phyloP scores from a whole-genome alignment of 176 grass and related monocot species.

The Lolium multiflorum region DNA sequence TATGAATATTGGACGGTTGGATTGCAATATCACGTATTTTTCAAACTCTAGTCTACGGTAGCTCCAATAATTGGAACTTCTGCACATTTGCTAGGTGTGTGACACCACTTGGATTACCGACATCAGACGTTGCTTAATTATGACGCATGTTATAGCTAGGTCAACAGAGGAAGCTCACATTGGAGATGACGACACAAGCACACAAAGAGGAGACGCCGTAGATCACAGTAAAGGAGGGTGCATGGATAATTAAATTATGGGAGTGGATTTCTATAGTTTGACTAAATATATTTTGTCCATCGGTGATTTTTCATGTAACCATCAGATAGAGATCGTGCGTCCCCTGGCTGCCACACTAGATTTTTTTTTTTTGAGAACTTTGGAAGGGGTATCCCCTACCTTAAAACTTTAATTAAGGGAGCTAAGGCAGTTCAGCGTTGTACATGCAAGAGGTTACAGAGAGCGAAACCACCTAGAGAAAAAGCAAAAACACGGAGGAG shows the following conservation, averaged over 20 bases:
- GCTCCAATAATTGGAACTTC: neutral
- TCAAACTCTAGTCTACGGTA: neutral
- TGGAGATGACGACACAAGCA: neutral
- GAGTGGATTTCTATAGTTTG: neutral
- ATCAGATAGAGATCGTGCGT: too few relatives aligned
- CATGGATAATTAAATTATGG: neutral
- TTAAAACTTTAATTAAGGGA: too few relatives aligned
- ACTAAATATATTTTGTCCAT: too few relatives aligned
- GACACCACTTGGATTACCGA: neutral
- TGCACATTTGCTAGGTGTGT: neutral
- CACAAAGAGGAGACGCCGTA: neutral
- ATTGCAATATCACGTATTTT: neutral
- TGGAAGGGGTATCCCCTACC: too few relatives aligned
- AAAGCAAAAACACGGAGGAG: too few relatives aligned
- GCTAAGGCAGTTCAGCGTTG: too few relatives aligned
- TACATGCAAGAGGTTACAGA: too few relatives aligned
- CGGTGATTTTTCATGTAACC: too few relatives aligned
- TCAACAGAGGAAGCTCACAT: slow-evolving; percentile 10
- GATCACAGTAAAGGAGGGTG: neutral
- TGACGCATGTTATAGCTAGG: neutral
- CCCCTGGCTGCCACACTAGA: too few relatives aligned
- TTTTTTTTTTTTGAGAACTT: too few relatives aligned
- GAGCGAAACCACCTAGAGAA: too few relatives aligned
- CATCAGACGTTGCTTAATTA: neutral
- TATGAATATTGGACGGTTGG: neutral